A percentile compares a stretch with the other conserved stretches of the same genome.
Evolutionary conservation across 495 filamentous ascomycete genomes (phyloP).

Genomic region (Daldinia bambusicola): DNA sequence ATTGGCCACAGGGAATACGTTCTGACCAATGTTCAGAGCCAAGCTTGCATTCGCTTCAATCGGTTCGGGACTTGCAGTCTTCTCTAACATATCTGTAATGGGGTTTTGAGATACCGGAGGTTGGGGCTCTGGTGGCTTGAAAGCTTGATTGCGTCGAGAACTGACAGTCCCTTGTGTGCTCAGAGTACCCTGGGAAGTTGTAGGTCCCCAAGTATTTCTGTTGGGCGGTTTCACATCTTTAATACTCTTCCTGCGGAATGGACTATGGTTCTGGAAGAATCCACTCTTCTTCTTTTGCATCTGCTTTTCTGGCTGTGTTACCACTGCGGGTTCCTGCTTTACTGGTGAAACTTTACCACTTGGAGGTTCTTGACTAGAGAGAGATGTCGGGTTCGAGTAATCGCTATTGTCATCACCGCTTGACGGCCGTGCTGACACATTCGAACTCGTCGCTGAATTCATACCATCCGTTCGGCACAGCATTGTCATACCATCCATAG

Average conservation of each 20-base stretch:
- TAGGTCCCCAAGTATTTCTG: constrained; percentile 70
- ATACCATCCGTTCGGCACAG: constrained; percentile 79
- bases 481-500: constrained; percentile 98
- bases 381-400: constrained; percentile 86
- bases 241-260: constrained; percentile 93
- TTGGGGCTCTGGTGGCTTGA: constrained; percentile 41
- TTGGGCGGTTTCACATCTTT: constrained; percentile 70
- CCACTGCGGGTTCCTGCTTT: constrained; percentile 66
- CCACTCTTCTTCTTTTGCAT: constrained; percentile 84
- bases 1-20: constrained; percentile 95
- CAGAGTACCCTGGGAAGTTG: constrained; percentile 4
- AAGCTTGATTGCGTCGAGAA: constrained; percentile 47
- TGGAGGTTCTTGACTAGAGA: constrained; percentile 81
- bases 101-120: constrained; percentile 52
- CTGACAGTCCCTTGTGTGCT: constrained; percentile 9
- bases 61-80: constrained; percentile 76
- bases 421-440: constrained; percentile 75
- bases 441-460: constrained; percentile 83
- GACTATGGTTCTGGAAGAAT: constrained; percentile 93
- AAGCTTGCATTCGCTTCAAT: constrained; percentile 93
- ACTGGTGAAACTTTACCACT: constrained; percentile 74
- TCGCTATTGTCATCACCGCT: constrained; percentile 94
- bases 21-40: constrained; percentile 95
- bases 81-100: constrained; percentile 50
- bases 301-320: constrained; percentile 69